Base-by-base conservation (phyloP, 2,329 filamentous ascomycete species). In the Hypoxylon sp. region DNA sequence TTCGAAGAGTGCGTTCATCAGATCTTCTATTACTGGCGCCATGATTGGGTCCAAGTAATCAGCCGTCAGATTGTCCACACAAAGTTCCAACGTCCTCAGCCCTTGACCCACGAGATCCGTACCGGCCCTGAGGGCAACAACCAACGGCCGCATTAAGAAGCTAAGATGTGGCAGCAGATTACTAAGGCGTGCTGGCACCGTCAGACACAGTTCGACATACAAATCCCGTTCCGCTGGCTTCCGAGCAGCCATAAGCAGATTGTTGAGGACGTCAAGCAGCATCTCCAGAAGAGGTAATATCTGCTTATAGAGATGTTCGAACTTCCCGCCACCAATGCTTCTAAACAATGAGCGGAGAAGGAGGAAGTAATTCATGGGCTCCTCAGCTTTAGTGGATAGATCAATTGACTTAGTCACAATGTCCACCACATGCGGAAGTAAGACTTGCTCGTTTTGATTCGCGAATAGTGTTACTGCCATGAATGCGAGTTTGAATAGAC, bases 381-480 rank as follows among this genome's bases (percentile, higher is more conserved):
- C 95, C 75, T 98, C 94, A 0, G 96, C 97, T 64, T 92, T 97
- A 6, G 96, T 97, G 1, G 95, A 98, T 39, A 98, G 84, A 80
- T 98, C 93, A 69, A 99, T 98, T 7, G 95, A 98, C 80, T 97
- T 94, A 11, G 95, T 98, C 68, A 99, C 93, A 71, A 99, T 97
- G 78, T 97, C 97, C 60, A 97, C 94, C 55, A 99, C 95, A 79
- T 99, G 96, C 0, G 97, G 97, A 58, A 98, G 85, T 13, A 99
- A 85, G 2, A 99, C 94, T 77, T 96, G 92, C 80, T 99, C 96
- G 75, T 99, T 99, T 77, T 98, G 94, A 7, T 88, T 87, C 0
- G 94, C 94, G 79, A 99, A 99, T 1, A 99, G 85, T 0, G 96
- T 99, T 42, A 99, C 96, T 0, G 97, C 97, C 96, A 99, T 99